Base-by-base conservation (phyloP, 139 green algal species). In the Chlorella sp. region DNA sequence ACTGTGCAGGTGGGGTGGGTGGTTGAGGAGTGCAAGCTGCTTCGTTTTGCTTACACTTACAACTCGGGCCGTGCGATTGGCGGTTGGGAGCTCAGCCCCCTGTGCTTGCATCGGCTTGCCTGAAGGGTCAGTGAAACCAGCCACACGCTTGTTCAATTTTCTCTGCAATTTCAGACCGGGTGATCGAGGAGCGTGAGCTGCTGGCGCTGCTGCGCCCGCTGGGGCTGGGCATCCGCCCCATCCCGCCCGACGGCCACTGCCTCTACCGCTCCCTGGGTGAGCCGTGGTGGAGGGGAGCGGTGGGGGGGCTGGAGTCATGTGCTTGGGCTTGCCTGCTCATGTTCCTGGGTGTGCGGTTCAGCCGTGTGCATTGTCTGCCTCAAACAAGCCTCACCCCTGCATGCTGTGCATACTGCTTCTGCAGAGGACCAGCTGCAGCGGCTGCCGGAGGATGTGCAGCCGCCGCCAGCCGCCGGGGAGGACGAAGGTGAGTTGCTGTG, bases 241-340 rank as follows among this genome's bases (percentile, higher is more conserved):
- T 99, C 73, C 85, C 91, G 85, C 90, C 96, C 19, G 96, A 99
- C 80, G 96, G 96, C 0, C 94, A 99, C 93, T 99, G 96, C 89
- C 77, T 99, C 85, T 99, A 97, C 90, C 92, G 94, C 36, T 91
- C 96, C 0, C 32, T 98, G 24, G 83, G 62, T 85, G 68, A 30
- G 79, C n/a, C n/a, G n/a, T n/a, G 30, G 74, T 30, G n/a, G n/a
- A n/a, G n/a, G n/a, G n/a, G n/a, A n/a, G n/a, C n/a, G n/a, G n/a
- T n/a, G n/a, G n/a, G n/a, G n/a, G n/a, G n/a, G n/a, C n/a, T n/a
- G n/a, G n/a, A n/a, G n/a, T n/a, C n/a, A n/a, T n/a, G n/a, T n/a
- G n/a, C n/a, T n/a, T n/a, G n/a, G n/a, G n/a, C n/a, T n/a, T n/a
- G n/a, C n/a, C n/a, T n/a, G n/a, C n/a, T n/a, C n/a, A n/a, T n/a